These are phyloP conservation scores for Hirsutella thompsonii DNA, from an alignment of 2,329 filamentous ascomycete genomes.

Conservation along the genomic window DNA sequence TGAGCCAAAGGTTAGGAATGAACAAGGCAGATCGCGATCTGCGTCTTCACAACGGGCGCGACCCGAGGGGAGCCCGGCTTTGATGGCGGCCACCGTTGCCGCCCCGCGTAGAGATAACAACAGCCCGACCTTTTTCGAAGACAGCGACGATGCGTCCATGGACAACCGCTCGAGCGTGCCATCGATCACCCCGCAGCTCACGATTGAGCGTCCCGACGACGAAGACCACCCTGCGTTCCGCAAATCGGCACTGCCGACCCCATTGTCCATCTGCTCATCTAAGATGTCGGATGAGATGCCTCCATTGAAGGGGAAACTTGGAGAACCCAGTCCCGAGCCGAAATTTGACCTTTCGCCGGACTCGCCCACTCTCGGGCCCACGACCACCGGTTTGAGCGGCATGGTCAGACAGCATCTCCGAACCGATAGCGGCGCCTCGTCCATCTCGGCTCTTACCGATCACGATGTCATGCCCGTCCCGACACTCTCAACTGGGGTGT, in stretches of 20 bases:
- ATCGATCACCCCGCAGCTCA: slow-evolving; percentile 19
- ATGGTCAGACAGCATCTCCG: slow-evolving; percentile 79
- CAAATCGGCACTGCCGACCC: slow-evolving; percentile 28
- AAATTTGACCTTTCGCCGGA: slow-evolving; percentile 31
- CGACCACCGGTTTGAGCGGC: slow-evolving; percentile 52
- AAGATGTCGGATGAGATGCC: slow-evolving; percentile 13
- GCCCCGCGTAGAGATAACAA: slow-evolving; percentile 19
- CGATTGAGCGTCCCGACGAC: slow-evolving; percentile 35
- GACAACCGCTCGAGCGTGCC: slow-evolving; percentile 4
- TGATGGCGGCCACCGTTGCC: slow-evolving; percentile 12
- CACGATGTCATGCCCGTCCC: slow-evolving; percentile 6
- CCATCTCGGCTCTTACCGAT: slow-evolving; percentile 48
- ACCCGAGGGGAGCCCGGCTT: slow-evolving; percentile 18
- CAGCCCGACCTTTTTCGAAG: slow-evolving; percentile 28
- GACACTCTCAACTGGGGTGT: not conserved
- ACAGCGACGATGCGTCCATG: slow-evolving; percentile 25
- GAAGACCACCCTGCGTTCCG: slow-evolving; percentile 42
- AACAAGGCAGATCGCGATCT: slow-evolving; percentile 30
- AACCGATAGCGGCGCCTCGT: slow-evolving; percentile 69
- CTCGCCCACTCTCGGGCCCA: slow-evolving; percentile 68
- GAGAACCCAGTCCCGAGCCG: slow-evolving; percentile 2
- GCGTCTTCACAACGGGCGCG: slow-evolving; percentile 27
- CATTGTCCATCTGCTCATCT: slow-evolving; percentile 21
- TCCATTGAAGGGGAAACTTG: slow-evolving; percentile 10
- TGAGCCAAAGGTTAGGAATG: slow-evolving; percentile 29